phyloP scores from a whole-genome alignment of 1,139 yeast genomes.

The Suhomyces maxii region DNA sequence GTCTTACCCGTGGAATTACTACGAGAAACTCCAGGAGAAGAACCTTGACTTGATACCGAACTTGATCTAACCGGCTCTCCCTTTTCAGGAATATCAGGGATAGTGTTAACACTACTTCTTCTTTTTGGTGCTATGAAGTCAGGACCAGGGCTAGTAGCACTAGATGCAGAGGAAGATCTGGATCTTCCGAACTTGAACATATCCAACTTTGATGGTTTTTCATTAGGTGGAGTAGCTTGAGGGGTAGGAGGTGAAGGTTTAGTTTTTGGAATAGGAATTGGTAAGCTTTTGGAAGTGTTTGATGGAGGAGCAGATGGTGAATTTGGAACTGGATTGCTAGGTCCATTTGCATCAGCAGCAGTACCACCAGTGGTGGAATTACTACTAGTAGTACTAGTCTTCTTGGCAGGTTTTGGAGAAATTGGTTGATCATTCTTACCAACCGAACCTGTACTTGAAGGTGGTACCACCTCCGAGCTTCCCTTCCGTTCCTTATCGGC shows the following conservation, averaged over 20 bases:
- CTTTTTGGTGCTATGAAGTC: slow-evolving; percentile 10
- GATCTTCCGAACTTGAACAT: slow-evolving; percentile 31
- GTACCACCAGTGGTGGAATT: neutral
- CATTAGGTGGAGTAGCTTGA: slow-evolving; percentile 7
- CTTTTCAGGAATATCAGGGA: neutral
- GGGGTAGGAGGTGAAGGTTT: slow-evolving; percentile 1
- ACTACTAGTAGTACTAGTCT: neutral
- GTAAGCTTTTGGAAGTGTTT: neutral
- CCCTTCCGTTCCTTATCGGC: neutral
- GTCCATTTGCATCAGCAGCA: neutral
- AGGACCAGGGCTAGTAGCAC: slow-evolving; percentile 1
- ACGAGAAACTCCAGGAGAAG: slow-evolving; percentile 22
- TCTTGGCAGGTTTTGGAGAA: neutral
- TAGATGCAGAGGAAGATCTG: slow-evolving; percentile 34
- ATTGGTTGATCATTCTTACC: too few relatives aligned
- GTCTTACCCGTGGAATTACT: slow-evolving; percentile 30
- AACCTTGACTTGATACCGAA: slow-evolving; percentile 8
- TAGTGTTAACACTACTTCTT: slow-evolving; percentile 18
- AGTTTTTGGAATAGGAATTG: slow-evolving; percentile 1
- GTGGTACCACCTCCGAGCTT: neutral
- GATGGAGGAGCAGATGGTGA: slow-evolving; percentile 1
- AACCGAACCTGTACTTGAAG: too few relatives aligned
- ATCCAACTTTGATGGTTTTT: slow-evolving; percentile 22
- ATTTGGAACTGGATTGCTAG: slow-evolving; percentile 6
- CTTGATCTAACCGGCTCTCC: neutral